A percentile compares a stretch with the other conserved stretches of the same genome.
Evolutionary conservation across 2,329 filamentous ascomycete species (phyloP).

Genomic region (Fusarium buxicola): DNA sequence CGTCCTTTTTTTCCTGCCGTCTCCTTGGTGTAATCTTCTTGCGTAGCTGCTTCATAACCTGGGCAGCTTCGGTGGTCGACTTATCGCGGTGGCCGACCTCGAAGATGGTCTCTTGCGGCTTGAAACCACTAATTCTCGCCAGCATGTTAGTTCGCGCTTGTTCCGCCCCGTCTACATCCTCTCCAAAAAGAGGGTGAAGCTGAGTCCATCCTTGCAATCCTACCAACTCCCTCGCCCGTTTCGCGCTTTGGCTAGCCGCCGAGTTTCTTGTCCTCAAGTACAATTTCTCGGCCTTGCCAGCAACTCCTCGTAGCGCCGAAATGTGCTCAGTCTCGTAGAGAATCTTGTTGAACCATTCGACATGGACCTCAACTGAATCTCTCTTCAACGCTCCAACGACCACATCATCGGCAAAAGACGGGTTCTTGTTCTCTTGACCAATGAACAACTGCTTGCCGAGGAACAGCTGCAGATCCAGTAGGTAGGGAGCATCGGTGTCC

Average conservation of each 20-base stretch:
- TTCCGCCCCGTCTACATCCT: slow-evolving; percentile 73
- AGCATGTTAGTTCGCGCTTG: slow-evolving; percentile 86
- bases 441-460: slow-evolving; percentile 85
- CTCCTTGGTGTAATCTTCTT: slow-evolving; percentile 74
- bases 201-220: slow-evolving; percentile 76
- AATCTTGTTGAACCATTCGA: slow-evolving; percentile 86
- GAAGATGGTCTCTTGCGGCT: slow-evolving; percentile 95
- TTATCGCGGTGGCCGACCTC: slow-evolving; percentile 85
- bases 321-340: slow-evolving; percentile 82
- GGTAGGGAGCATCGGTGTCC: slow-evolving; percentile 88
- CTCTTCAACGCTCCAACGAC: slow-evolving; percentile 82
- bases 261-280: slow-evolving; percentile 92
- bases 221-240: slow-evolving; percentile 83
- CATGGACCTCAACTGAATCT: slow-evolving; percentile 77
- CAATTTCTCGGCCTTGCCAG: slow-evolving; percentile 89
- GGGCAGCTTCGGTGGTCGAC: slow-evolving; percentile 72
- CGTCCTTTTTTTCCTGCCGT: slow-evolving; percentile 56
- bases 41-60: slow-evolving; percentile 79
- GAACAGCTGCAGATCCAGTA: slow-evolving; percentile 94
- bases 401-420: slow-evolving; percentile 84
- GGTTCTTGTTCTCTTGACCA: slow-evolving; percentile 71
- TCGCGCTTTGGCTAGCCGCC: slow-evolving; percentile 90
- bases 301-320: slow-evolving; percentile 75
- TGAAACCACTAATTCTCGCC: slow-evolving; percentile 86
- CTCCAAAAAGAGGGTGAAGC: slow-evolving; percentile 83